Conservation (phyloP, 169 alveolate species). For the Haemoproteus tartakovskyi region DNA sequence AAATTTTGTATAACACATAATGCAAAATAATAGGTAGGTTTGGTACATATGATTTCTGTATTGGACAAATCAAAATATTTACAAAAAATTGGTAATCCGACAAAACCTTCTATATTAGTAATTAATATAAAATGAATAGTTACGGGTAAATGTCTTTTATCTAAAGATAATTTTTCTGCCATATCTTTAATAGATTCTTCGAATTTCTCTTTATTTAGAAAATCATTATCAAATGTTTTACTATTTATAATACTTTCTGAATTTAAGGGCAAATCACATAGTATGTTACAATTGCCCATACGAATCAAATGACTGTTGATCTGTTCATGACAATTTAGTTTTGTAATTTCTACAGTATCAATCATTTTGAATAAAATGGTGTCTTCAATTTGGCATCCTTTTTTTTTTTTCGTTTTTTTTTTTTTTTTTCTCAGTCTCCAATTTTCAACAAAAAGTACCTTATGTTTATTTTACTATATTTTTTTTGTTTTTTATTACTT, state of each 20-base stretch:
- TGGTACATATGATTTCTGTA: conserved; percentile 41
- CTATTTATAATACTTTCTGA: conserved; percentile 19
- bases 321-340: conserved; percentile 12
- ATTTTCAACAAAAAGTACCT: no score
- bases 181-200: not conserved
- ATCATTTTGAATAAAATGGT: no score
- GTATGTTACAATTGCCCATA: conserved; percentile 40
- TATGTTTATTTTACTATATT: no score
- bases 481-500: no score
- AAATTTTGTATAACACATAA: conserved; percentile 34
- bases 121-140: conserved; percentile 59
- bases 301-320: conserved; percentile 43
- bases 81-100: conserved; percentile 61
- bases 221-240: no score
- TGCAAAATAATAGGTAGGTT: conserved; percentile 21
- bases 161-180: conserved; percentile 19
- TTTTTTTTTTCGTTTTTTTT: no score
- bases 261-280: conserved; percentile 48
- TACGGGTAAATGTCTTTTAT: conserved; percentile 42
- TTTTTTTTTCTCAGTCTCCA: no score
- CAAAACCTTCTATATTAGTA: conserved; percentile 38
- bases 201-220: not conserved
- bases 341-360: conserved; percentile 34
- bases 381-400: no score
- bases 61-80: conserved; percentile 48